A percentile compares a stretch with the other conserved stretches of the same genome.
phyloP scores from a whole-genome alignment of 495 filamentous ascomycete species.

The Aspergillus cristatus region DNA sequence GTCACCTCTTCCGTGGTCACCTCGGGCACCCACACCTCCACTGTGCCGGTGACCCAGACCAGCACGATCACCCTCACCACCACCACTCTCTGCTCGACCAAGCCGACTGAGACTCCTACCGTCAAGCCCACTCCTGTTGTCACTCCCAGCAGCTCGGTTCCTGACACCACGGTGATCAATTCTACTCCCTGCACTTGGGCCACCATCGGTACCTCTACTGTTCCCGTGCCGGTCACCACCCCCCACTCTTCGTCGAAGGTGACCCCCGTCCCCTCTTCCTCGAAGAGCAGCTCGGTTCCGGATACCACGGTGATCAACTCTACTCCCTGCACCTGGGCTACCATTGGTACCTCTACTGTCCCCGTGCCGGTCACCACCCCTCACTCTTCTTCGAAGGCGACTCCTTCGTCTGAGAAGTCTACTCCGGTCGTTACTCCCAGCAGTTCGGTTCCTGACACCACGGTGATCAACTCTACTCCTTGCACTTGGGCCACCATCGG shows the following conservation, averaged over 20 bases:
- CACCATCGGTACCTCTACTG: too few relatives aligned
- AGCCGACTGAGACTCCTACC: conserved; percentile 4
- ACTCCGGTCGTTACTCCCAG: conserved; percentile 1
- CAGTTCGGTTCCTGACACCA: neutral
- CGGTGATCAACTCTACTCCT: neutral
- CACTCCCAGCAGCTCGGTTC: neutral
- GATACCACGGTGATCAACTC: neutral
- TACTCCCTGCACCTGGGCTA: too few relatives aligned
- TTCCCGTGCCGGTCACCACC: neutral
- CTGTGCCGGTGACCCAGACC: conserved; percentile 27
- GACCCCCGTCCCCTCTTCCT: neutral
- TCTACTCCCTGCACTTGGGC: too few relatives aligned
- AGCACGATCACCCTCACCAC: conserved; percentile 30
- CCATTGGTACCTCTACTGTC: too few relatives aligned
- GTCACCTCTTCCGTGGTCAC: conserved; percentile 24
- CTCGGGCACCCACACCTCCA: conserved; percentile 21
- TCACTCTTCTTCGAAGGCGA: neutral
- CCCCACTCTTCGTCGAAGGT: neutral
- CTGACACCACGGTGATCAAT: neutral
- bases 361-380: neutral
- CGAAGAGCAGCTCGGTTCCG: neutral
- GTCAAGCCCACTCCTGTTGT: conserved; percentile 11
- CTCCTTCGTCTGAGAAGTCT: too few relatives aligned
- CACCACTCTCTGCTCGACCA: conserved; percentile 4
- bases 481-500: too few relatives aligned